Evolutionary conservation across 1,284 basidiomycete species (phyloP), one percentile per base, ranked within the genome.

Genomic region (Paramarasmius palmivorus): DNA sequence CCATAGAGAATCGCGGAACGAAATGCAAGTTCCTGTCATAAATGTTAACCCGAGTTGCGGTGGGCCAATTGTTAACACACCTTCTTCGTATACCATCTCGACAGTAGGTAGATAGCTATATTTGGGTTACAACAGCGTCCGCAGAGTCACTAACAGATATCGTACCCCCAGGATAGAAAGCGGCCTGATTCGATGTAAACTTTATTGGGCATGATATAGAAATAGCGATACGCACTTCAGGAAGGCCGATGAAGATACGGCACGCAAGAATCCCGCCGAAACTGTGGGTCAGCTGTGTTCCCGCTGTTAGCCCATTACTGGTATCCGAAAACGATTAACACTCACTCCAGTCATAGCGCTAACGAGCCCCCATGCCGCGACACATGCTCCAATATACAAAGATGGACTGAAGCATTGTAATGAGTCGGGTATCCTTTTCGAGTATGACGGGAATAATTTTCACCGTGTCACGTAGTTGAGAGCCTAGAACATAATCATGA

Each of bases 1-100:
- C 76, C 76, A 65, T 84, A 90, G 2, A 93, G 75, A 53, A 90
- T 76, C 0, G 87, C 84, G 45, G 83, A 81, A 36, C 90, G 80
- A 53, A 90, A 79, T 0, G 83, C 83, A 5, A 88, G 68, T 67
- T 88, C 83, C 83, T 85, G 52, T 9, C 37, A 39, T 39, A 20
- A 2, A 25, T 7, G 20, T 44, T 38, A 8, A 12, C 14, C 29
- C 25, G 23, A 20, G 25, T 14, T 47, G 29, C 12, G 12, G 6
- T 12, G 12, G 29, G 29, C 29, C 12, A 12, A 32, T 12, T 10
- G 23, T 26, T 49, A 35, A 38, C 41, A 19, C 38, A 79, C 83
- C 73, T 80, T 84, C 54, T 79, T 79, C 1, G 83, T 86, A 58
- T 86, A 86, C 84, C 83, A 86, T 48, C 82, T 68, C 15, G 83